Conservation (phyloP, 1,284 basidiomycete genomes). For the Ustilago sp. region DNA sequence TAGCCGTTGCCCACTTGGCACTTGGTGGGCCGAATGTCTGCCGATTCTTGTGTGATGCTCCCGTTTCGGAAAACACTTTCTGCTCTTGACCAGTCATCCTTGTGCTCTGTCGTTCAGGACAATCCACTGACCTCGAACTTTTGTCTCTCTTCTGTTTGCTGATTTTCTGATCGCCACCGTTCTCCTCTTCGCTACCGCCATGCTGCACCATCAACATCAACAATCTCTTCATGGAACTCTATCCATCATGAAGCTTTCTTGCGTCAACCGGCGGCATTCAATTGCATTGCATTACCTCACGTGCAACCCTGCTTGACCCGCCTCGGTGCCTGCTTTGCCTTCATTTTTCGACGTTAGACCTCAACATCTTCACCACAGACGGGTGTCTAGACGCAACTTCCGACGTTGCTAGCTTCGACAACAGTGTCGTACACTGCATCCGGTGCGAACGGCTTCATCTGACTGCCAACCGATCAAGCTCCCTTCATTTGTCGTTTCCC, state of each 20-base stretch:
- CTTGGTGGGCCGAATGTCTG: background rate
- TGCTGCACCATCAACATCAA: background rate
- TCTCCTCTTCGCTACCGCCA: background rate
- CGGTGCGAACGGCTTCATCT: constrained; percentile 31
- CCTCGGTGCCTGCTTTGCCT: constrained; percentile 11
- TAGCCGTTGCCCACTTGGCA: background rate
- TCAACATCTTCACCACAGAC: constrained; percentile 1
- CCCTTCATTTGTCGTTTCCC: constrained; percentile 25
- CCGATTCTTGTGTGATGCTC: background rate
- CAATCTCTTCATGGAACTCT: background rate
- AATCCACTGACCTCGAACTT: background rate
- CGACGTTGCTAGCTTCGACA: constrained; percentile 16
- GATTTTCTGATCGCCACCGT: background rate
- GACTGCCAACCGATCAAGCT: constrained; percentile 6
- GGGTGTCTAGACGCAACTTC: constrained; percentile 35
- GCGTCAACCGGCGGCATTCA: constrained; percentile 6
- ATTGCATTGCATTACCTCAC: background rate
- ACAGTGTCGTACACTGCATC: constrained; percentile 13
- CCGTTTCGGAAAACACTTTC: background rate
- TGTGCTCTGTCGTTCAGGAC: background rate
- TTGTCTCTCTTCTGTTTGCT: background rate
- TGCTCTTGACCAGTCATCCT: background rate
- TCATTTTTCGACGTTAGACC: constrained; percentile 14
- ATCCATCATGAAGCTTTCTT: constrained; percentile 6
- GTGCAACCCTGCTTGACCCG: background rate